A percentile compares a stretch with the other conserved stretches of the same genome.
phyloP scores from a whole-genome alignment of 495 filamentous ascomycete species.

The Immersiella caudata region DNA sequence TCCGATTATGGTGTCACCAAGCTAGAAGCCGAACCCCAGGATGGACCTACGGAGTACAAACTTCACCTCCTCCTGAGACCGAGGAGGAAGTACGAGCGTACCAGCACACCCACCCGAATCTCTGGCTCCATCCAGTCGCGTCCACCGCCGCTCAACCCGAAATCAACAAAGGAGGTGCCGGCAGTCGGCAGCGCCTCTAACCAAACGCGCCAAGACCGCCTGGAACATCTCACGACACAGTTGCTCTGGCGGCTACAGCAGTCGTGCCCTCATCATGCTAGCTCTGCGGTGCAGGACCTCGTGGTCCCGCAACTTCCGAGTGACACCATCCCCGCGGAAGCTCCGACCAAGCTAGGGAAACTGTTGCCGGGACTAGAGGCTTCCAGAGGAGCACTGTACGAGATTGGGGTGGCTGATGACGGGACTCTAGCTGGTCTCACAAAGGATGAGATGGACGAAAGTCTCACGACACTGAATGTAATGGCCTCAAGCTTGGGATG shows the following conservation, averaged over 20 bases:
- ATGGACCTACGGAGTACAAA: slow-evolving; percentile 95
- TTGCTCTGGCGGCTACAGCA: slow-evolving; percentile 94
- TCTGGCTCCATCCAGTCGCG: slow-evolving; percentile 58
- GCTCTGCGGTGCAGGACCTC: slow-evolving; percentile 64
- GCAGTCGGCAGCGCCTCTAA: slow-evolving; percentile 41
- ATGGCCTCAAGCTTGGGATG: slow-evolving; percentile 95
- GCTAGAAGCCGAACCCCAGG: slow-evolving; percentile 87
- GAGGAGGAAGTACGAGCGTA: slow-evolving; percentile 68
- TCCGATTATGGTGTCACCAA: slow-evolving; percentile 74
- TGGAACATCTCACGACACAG: slow-evolving; percentile 92
- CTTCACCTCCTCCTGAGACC: slow-evolving; percentile 85
- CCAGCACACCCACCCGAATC: slow-evolving; percentile 48
- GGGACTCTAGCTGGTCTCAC: slow-evolving; percentile 89
- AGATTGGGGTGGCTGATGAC: slow-evolving; percentile 95
- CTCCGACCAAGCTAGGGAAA: slow-evolving; percentile 61
- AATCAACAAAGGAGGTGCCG: slow-evolving; percentile 45
- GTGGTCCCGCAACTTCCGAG: slow-evolving; percentile 75
- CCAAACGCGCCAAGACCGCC: slow-evolving; percentile 74
- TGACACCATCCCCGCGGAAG: slow-evolving; percentile 53
- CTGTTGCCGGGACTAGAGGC: slow-evolving; percentile 84
- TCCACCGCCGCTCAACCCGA: slow-evolving; percentile 62
- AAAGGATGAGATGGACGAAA: slow-evolving; percentile 88
- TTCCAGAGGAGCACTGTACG: slow-evolving; percentile 89
- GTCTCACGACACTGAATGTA: slow-evolving; percentile 73
- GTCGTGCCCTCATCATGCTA: slow-evolving; percentile 85